Evolutionary conservation across 2,329 filamentous ascomycete genomes (phyloP), one percentile per base, ranked within the genome.

Genomic region (Clarireedia hainanense): DNA sequence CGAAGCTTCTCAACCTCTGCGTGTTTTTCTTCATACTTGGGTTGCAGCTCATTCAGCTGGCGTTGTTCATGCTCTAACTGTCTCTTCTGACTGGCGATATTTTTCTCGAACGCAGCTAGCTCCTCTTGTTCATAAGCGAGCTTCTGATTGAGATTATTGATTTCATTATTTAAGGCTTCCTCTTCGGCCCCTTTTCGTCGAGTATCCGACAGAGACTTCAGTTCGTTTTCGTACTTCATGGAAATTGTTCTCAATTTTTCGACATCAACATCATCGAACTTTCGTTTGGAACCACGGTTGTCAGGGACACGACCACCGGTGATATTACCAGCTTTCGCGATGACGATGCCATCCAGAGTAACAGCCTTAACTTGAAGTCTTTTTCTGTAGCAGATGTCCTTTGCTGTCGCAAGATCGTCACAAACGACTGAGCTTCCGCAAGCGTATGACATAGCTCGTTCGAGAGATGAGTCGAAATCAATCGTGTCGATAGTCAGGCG

Each of bases 381-480:
- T 61, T 84, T 86, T 56, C 88, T 84, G 68, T 95, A 97, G 68
- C 90, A 91, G 47, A 99, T 85, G 57, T 92, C 81, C 70, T 95
- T 95, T 27, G 94, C 94, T 53, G 94, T 85, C 4, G 86, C 81
- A 37, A 96, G 76, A 54, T 83, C 88, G 70, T 99, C 94, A 67
- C 92, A 97, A 5, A 99, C 90, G 61, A 99, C 89, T 4, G 91
- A 91, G 71, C 91, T 95, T 36, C 92, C 92, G 65, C 94, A 99
- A 26, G 91, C 92, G 69, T 95, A 96, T 23, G 86, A 89, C 76
- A 99, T 95, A 36, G 91, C 95, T 61, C 94, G 86, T 69, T 96
- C 90, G 50, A 96, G 81, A 1, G 86, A 83, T 3, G 86, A 80
- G 65, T 97, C 94, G 67, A 94, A 99, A 67, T 96, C 91, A 64